phyloP scores from a whole-genome alignment of 176 grass and related monocot species.

The Carex myosuroides region DNA sequence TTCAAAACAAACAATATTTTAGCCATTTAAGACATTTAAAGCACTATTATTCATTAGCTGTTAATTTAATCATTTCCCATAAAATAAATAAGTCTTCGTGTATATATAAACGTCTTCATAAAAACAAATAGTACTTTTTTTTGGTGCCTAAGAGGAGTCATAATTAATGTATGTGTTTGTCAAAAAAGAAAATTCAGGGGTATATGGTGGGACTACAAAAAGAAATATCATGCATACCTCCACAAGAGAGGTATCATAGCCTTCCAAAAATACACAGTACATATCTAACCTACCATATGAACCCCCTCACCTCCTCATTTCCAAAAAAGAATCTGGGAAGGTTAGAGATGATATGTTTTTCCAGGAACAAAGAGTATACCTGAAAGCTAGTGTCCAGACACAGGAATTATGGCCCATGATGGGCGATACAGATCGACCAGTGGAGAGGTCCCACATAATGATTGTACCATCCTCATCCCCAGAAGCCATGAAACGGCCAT shows the following conservation, averaged over 20 bases:
- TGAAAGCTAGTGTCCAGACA: conserved; percentile 94
- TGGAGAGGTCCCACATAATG: conserved; percentile 96
- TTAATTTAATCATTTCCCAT: too few relatives aligned
- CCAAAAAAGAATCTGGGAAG: background rate
- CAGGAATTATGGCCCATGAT: conserved; percentile 75
- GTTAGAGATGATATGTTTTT: background rate
- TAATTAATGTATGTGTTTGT: background rate
- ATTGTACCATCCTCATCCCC: conserved; percentile 95
- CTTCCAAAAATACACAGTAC: background rate
- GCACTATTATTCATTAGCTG: too few relatives aligned
- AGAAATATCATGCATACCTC: background rate
- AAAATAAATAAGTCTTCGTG: too few relatives aligned
- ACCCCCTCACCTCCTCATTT: background rate
- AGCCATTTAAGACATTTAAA: background rate
- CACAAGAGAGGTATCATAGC: background rate
- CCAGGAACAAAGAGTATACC: conserved; percentile 20
- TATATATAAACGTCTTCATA: too few relatives aligned
- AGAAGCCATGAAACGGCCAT: conserved; percentile 87
- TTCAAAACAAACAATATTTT: background rate
- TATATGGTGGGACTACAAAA: background rate
- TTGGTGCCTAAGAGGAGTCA: background rate
- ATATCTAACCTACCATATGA: background rate
- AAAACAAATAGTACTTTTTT: background rate
- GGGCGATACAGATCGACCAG: conserved; percentile 65
- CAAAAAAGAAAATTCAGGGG: background rate